phyloP scores from a whole-genome alignment of 495 filamentous ascomycete genomes.

The Jackrogersella minutella region DNA sequence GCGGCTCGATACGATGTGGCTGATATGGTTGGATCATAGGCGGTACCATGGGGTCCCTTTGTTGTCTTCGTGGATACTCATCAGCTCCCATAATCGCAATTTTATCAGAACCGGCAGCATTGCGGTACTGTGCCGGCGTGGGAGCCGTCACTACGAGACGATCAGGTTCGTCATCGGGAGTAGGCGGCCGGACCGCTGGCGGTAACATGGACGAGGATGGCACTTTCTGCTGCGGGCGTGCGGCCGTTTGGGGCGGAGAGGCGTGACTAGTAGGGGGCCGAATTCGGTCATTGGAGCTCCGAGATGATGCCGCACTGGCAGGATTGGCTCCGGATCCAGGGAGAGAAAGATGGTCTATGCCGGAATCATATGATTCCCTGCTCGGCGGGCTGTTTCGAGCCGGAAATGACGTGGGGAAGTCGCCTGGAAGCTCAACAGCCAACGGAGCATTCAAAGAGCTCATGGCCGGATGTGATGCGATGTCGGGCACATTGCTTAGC shows the following conservation, averaged over 20 bases:
- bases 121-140: slow-evolving; percentile 61
- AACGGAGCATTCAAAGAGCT: slow-evolving; percentile 49
- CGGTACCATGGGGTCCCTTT: slow-evolving; percentile 32
- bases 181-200: slow-evolving; percentile 36
- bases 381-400: slow-evolving; percentile 45
- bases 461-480: slow-evolving; percentile 44
- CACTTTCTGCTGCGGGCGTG: slow-evolving; percentile 40
- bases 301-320: slow-evolving; percentile 50
- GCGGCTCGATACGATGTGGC: slow-evolving; percentile 65
- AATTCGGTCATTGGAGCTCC: slow-evolving; percentile 53
- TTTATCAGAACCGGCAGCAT: slow-evolving; percentile 62
- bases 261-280: slow-evolving; percentile 35
- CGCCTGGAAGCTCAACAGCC: slow-evolving; percentile 58
- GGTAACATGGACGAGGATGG: slow-evolving; percentile 45
- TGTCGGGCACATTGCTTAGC: slow-evolving; percentile 40
- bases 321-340: slow-evolving; percentile 35
- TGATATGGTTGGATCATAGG: slow-evolving; percentile 53
- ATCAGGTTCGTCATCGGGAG: slow-evolving; percentile 54
- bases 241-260: slow-evolving; percentile 47
- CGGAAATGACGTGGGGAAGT: slow-evolving; percentile 48
- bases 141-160: slow-evolving; percentile 59
- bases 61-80: slow-evolving; percentile 62
- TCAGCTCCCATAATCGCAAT: slow-evolving; percentile 66
- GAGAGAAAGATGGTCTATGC: slow-evolving; percentile 50
- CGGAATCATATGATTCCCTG: slow-evolving; percentile 59